Percentiles rank a stretch among this genome's conserved stretches.
phyloP scores from a whole-genome alignment of 176 grass and related monocot species.

The Cenchrus purpureus region DNA sequence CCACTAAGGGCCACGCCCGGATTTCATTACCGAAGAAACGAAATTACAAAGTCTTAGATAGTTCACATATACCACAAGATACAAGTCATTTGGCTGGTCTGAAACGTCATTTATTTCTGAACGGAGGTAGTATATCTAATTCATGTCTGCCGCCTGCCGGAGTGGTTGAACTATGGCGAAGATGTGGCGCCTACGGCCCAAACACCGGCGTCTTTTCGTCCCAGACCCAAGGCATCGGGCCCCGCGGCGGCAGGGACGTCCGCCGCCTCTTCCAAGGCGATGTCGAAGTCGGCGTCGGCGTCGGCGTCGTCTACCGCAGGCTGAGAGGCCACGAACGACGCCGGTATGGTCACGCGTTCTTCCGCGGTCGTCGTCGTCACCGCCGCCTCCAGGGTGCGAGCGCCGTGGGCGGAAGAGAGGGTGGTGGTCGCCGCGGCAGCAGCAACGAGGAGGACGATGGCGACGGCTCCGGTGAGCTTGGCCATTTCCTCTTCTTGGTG shows the following conservation, averaged over 20 bases:
- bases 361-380: background rate
- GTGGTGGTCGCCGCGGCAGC: background rate
- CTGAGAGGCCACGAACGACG: background rate
- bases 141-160: too few species aligned
- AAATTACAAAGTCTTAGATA: too few species aligned
- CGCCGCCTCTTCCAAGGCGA: background rate
- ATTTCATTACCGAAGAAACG: too few species aligned
- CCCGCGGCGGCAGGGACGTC: background rate
- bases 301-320: background rate
- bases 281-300: background rate
- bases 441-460: background rate
- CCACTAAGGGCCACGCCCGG: too few species aligned
- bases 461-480: background rate
- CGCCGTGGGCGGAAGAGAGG: background rate
- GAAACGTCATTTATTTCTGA: too few species aligned
- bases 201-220: slow-evolving; percentile 9
- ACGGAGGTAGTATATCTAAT: background rate
- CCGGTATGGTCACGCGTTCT: background rate
- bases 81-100: too few species aligned
- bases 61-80: too few species aligned
- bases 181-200: background rate
- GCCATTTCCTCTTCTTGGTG: background rate
- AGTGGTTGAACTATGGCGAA: too few species aligned
- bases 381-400: background rate
- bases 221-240: background rate